Evolutionary conservation across 331 rosid species (phyloP).

Genomic region (Erythrophleum ivorense): DNA sequence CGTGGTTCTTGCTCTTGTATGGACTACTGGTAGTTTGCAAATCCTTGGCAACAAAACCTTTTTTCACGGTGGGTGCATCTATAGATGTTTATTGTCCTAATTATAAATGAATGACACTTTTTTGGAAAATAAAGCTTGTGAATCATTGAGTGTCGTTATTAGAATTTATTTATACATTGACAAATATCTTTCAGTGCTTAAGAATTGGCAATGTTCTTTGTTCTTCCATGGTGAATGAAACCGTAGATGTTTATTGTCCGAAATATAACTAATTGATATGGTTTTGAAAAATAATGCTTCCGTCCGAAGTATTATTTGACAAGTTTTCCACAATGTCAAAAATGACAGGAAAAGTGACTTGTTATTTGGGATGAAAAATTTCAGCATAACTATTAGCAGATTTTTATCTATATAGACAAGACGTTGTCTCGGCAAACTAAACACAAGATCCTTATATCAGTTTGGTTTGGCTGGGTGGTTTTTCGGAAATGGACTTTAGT

Average conservation of each 20-base stretch:
- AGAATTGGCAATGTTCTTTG: neutral
- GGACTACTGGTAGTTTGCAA: constrained; percentile 75
- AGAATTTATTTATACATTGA: neutral
- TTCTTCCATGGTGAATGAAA: neutral
- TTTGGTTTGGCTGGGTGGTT: no score
- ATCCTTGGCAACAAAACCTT: neutral
- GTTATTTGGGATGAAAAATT: no score
- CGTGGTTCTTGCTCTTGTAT: constrained; percentile 77
- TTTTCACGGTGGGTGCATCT: neutral
- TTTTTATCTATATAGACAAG: no score
- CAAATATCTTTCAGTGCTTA: neutral
- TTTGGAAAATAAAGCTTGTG: neutral
- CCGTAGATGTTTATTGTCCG: neutral
- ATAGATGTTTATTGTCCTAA: neutral
- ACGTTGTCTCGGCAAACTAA: no score
- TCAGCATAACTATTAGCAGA: no score
- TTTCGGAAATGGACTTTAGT: no score
- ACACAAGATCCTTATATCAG: no score
- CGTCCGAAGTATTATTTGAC: no score
- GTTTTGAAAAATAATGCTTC: no score
- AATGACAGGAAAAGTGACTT: no score
- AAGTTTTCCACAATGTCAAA: no score
- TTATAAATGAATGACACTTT: neutral
- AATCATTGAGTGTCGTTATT: neutral
- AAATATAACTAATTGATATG: no score